Evolutionary conservation across 2,329 filamentous ascomycete species (phyloP), one percentile per base, ranked within the genome.

Genomic region (Chalara sp.): DNA sequence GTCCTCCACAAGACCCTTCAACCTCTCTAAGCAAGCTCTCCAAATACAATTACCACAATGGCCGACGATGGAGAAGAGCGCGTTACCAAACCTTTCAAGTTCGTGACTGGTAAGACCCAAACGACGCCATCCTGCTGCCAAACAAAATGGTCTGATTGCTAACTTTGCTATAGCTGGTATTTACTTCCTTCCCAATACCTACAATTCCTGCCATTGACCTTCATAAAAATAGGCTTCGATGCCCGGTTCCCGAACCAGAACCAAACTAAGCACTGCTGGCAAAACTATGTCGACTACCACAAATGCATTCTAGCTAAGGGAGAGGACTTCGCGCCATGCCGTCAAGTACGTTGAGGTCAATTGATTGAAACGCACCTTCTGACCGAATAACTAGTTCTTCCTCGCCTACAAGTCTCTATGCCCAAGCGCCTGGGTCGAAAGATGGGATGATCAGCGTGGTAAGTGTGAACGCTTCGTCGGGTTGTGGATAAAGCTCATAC

Each of bases 201-300:
- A 3, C 41, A 21, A 40, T 5, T 41, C 30, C 37, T 40, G 21
- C 39, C 35, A 59, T 57, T 62, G 55, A 61, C 53, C 46, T 45
- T 51, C 37, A 21, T 10, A 41, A 53, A 31, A 46, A 58, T 66
- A 96, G 93, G 93, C 80, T 95, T 95, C 79, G 93, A 99, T 72
- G 93, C 93, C 74, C 92, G 93, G 73, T 99, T 97, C 79, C 93
- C 93, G 69, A 96, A 99, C 81, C 78, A 84, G 80, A 99, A 99
- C 80, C 89, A 93, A 79, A 87, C 91, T 76, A 96, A 96, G 87
- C 91, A 99, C 84, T 99, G 93, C 89, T 99, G 93, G 93, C 95
- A 99, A 75, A 99, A 99, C 83, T 99, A 99, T 77, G 93, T 99
- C 78, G 93, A 99, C 76, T 97, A 99, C 82, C 89, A 99, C 85